phyloP scores from a whole-genome alignment of 1,139 yeast species.

The Suhomyces maxii region DNA sequence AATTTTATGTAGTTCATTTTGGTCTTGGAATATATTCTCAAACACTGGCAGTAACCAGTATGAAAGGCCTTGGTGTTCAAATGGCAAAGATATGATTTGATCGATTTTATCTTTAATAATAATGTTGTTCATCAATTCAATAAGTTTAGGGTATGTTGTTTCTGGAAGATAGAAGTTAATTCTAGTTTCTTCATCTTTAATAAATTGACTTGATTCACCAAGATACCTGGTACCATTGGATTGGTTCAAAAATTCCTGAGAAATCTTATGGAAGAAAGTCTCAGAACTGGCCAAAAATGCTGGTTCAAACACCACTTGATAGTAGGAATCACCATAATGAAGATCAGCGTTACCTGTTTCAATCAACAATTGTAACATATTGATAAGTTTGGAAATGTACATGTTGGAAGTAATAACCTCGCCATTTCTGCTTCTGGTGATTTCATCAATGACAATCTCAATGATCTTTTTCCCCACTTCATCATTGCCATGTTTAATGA shows the following conservation, averaged over 20 bases:
- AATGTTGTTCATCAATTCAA: constrained; percentile 59
- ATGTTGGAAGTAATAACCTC: constrained; percentile 56
- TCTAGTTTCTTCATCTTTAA: constrained; percentile 59
- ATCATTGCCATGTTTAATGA: constrained; percentile 42
- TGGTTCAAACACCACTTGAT: constrained; percentile 68
- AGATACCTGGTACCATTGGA: constrained; percentile 53
- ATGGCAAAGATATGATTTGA: constrained; percentile 40
- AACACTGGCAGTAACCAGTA: constrained; percentile 50
- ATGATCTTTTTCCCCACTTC: constrained; percentile 55
- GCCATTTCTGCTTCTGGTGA: constrained; percentile 61
- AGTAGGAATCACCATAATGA: constrained; percentile 53
- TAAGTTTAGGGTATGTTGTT: constrained; percentile 53
- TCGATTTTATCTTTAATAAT: constrained; percentile 63
- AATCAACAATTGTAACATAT: constrained; percentile 63
- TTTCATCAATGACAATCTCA: constrained; percentile 53
- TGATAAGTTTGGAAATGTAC: constrained; percentile 59
- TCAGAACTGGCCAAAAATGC: constrained; percentile 55
- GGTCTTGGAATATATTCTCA: constrained; percentile 20
- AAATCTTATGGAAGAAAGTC: constrained; percentile 52
- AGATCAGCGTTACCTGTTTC: constrained; percentile 40
- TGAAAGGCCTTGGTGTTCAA: constrained; percentile 55
- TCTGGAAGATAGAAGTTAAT: constrained; percentile 56
- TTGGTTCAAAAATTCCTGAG: constrained; percentile 43
- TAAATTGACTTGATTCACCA: constrained; percentile 50
- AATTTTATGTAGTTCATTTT: constrained; percentile 9